phyloP scores from a whole-genome alignment of 306 rosid genomes.

The Hippophae tibetana region DNA sequence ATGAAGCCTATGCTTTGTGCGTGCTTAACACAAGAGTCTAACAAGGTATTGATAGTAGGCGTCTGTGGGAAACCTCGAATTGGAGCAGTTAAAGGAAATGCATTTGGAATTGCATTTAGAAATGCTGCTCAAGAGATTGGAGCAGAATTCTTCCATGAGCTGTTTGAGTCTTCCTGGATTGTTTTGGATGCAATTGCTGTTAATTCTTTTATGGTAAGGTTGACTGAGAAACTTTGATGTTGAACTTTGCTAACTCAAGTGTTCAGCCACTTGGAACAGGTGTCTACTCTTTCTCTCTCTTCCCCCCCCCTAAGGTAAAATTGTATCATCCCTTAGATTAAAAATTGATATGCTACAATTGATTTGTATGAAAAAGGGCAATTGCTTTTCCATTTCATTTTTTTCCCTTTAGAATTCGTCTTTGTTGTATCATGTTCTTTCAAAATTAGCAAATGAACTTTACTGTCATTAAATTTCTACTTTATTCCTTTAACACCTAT shows the following conservation, averaged over 20 bases:
- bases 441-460: conserved; percentile 11
- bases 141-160: conserved; percentile 71
- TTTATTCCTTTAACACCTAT: neutral
- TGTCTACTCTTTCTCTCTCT: neutral
- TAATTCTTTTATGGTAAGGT: conserved; percentile 78
- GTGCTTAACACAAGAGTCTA: conserved; percentile 72
- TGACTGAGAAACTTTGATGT: conserved; percentile 74
- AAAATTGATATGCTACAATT: conserved; percentile 17
- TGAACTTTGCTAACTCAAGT: conserved; percentile 18
- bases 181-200: conserved; percentile 57
- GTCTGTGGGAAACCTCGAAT: conserved; percentile 95
- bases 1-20: conserved; percentile 97
- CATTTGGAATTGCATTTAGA: conserved; percentile 76
- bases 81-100: conserved; percentile 78
- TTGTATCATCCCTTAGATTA: conserved; percentile 18
- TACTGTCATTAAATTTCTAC: conserved; percentile 8
- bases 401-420: conserved; percentile 1
- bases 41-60: conserved; percentile 71
- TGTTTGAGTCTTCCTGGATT: conserved; percentile 95
- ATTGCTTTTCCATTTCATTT: conserved; percentile 6
- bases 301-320: conserved; percentile 13
- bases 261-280: conserved; percentile 14
- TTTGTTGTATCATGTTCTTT: conserved; percentile 20
- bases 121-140: conserved; percentile 72
- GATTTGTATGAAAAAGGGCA: conserved; percentile 11